Percentiles rank a stretch among this genome's conserved stretches.
Conservation (phyloP, 139 green algal genomes). For the Coccomyxa sp. region DNA sequence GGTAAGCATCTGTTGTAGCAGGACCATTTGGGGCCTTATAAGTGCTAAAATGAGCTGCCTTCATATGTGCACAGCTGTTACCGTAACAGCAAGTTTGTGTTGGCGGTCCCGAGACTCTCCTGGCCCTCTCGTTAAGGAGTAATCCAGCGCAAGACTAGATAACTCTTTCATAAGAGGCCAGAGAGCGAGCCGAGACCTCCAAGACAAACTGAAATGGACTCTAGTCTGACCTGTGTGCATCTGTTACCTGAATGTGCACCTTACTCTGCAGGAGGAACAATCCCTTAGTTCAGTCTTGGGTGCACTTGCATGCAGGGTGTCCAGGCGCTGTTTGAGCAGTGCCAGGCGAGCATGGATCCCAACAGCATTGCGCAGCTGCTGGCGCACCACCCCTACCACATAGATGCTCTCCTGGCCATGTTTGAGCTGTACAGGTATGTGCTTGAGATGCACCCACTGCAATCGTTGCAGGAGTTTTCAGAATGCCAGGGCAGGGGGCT, state of each 20-base stretch:
- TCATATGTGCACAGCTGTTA: neutral
- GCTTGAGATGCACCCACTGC: too few relatives aligned
- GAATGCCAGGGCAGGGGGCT: too few relatives aligned
- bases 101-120: too few relatives aligned
- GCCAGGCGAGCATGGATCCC: constrained; percentile 73
- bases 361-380: constrained; percentile 60
- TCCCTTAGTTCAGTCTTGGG: too few relatives aligned
- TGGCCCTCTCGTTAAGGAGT: too few relatives aligned
- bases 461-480: too few relatives aligned
- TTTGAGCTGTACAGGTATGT: constrained; percentile 71
- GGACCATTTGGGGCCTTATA: neutral
- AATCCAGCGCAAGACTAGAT: too few relatives aligned
- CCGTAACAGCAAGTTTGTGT: neutral
- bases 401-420: constrained; percentile 87
- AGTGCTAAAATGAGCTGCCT: neutral
- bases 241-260: too few relatives aligned
- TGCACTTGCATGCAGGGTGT: constrained; percentile 16
- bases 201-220: neutral
- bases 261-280: too few relatives aligned
- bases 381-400: constrained; percentile 78
- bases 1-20: neutral
- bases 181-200: neutral
- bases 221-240: neutral
- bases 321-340: constrained; percentile 30
- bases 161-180: neutral